phyloP scores from a whole-genome alignment of 176 grass and related monocot genomes.

The Ensete glaucum region DNA sequence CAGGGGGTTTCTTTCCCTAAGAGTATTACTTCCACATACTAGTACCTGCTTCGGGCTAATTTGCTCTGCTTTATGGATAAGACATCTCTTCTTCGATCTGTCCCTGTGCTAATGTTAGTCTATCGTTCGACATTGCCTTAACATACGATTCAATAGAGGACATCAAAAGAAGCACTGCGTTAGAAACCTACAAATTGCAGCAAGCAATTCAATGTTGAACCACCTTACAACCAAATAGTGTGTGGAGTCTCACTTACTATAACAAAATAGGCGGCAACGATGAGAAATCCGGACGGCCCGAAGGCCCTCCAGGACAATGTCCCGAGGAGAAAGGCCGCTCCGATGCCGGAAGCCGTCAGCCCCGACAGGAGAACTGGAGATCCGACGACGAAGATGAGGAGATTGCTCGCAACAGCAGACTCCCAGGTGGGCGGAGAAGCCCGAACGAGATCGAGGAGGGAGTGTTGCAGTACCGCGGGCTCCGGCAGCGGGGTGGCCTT shows the following conservation, averaged over 20 bases:
- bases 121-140: not conserved
- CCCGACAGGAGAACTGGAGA: slow-evolving; percentile 58
- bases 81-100: not conserved
- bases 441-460: slow-evolving; percentile 37
- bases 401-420: slow-evolving; percentile 45
- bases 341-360: slow-evolving; percentile 59
- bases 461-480: slow-evolving; percentile 20
- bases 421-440: slow-evolving; percentile 58
- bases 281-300: slow-evolving; percentile 35
- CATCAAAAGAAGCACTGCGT: not conserved
- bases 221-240: not conserved
- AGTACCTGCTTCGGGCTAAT: not conserved
- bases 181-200: not conserved
- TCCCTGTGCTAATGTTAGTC: not conserved
- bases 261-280: slow-evolving; percentile 66
- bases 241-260: slow-evolving; percentile 35
- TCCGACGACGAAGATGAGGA: slow-evolving; percentile 52
- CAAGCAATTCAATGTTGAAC: not conserved
- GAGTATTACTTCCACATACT: not conserved
- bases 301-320: slow-evolving; percentile 77
- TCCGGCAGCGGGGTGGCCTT: slow-evolving; percentile 26
- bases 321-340: slow-evolving; percentile 56
- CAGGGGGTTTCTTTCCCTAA: too few species aligned
- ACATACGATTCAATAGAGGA: not conserved
- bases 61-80: not conserved